These are phyloP conservation scores for Vitis amurensis DNA, from an alignment of 164 flowering plant species.

Conservation along the genomic window DNA sequence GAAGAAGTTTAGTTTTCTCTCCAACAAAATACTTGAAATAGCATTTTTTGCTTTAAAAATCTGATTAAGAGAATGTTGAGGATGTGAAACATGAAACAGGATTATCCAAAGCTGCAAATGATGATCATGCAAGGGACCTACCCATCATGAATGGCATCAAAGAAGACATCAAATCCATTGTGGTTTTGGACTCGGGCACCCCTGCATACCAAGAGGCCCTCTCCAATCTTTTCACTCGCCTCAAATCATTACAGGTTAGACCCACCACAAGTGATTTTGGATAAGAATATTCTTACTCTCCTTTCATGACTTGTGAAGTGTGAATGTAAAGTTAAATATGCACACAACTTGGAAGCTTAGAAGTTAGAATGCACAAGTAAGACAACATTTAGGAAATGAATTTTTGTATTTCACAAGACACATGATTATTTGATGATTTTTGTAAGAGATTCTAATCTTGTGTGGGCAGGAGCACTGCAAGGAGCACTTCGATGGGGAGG, in stretches of 20 bases:
- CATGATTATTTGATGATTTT: background rate
- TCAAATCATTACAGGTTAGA: conserved; percentile 53
- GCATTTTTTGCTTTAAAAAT: too few species aligned
- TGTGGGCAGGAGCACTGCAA: conserved; percentile 45
- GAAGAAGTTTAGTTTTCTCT: background rate
- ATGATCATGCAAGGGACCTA: conserved; percentile 69
- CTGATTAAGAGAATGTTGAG: background rate
- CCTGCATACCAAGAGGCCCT: conserved; percentile 54
- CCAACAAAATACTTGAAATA: background rate
- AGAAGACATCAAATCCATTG: conserved; percentile 71
- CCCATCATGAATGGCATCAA: conserved; percentile 86
- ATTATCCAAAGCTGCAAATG: conserved; percentile 52
- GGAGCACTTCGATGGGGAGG: conserved; percentile 72
- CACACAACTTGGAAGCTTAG: too few species aligned
- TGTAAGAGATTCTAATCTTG: background rate
- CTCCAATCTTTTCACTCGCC: conserved; percentile 39
- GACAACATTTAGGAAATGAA: too few species aligned
- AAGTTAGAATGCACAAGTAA: too few species aligned
- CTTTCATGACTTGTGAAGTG: too few species aligned
- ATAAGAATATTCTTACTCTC: too few species aligned
- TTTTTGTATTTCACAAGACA: too few species aligned
- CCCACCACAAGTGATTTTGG: too few species aligned
- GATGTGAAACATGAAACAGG: conserved; percentile 36
- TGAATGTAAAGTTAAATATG: too few species aligned
- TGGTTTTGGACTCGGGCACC: conserved; percentile 56